Conservation (phyloP, 371 early-diverging fungal species). For the Lichtheimia ornata region DNA sequence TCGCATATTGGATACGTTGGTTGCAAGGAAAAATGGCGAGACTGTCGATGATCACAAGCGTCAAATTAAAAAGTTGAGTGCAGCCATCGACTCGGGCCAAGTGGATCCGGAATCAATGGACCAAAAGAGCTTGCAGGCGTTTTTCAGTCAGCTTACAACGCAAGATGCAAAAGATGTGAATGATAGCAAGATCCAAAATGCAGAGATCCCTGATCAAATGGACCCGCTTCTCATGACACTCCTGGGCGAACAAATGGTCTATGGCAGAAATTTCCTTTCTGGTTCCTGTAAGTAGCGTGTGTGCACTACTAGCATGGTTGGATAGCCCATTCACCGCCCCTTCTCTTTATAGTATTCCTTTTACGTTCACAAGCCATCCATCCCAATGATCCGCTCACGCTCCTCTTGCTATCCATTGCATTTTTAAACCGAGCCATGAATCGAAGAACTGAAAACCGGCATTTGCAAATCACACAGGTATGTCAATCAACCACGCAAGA, state of each 20-base stretch:
- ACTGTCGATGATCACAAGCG: not conserved
- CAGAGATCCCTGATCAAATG: conserved; percentile 10
- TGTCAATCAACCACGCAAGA: not conserved
- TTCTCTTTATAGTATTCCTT: conserved; percentile 54
- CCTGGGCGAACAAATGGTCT: conserved; percentile 64
- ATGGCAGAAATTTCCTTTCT: conserved; percentile 53
- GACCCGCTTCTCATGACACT: conserved; percentile 54
- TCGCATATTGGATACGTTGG: conserved; percentile 41
- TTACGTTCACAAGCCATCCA: conserved; percentile 57
- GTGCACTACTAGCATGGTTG: not conserved
- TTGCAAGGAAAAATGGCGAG: not conserved
- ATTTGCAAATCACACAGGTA: conserved; percentile 65
- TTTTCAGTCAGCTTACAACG: not conserved
- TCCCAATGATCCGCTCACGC: conserved; percentile 68
- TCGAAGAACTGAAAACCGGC: conserved; percentile 70
- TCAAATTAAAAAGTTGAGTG: not conserved
- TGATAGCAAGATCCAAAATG: not conserved
- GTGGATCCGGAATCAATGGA: not conserved
- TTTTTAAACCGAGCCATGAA: conserved; percentile 69
- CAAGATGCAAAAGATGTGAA: conserved; percentile 1
- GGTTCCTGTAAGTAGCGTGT: conserved; percentile 56
- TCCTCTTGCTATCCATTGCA: conserved; percentile 63
- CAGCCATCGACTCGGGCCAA: conserved; percentile 1
- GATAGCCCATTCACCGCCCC: not conserved
- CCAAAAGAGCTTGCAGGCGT: not conserved